phyloP scores from a whole-genome alignment of 2,329 filamentous ascomycete species.

The Apiospora sp. region DNA sequence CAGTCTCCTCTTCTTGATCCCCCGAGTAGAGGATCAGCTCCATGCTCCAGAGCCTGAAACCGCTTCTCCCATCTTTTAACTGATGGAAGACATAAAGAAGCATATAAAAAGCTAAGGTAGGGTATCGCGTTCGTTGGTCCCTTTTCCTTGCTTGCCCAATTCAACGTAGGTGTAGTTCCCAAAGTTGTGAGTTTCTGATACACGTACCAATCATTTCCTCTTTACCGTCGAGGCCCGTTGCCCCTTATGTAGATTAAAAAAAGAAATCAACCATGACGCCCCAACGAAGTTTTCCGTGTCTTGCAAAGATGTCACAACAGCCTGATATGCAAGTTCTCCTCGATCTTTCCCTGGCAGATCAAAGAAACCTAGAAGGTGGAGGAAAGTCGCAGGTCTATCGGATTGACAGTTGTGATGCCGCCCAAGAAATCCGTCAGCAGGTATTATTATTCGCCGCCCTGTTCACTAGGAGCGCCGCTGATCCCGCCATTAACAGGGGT shows the following conservation, averaged over 20 bases:
- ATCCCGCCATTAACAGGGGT: conserved; percentile 36
- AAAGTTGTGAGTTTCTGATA: conserved; percentile 34
- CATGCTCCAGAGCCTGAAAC: conserved; percentile 15
- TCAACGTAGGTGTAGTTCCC: conserved; percentile 8
- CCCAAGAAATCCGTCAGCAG: conserved; percentile 7
- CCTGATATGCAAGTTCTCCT: conserved; percentile 22
- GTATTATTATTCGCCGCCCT: conserved; percentile 36
- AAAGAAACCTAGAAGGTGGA: conserved; percentile 17
- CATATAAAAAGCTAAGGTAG: conserved; percentile 21
- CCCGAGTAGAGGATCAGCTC: background rate
- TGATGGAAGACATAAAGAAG: conserved; percentile 6
- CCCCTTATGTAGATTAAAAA: conserved; percentile 11
- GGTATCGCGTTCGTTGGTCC: conserved; percentile 23
- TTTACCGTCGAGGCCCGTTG: conserved; percentile 30
- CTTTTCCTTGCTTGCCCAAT: conserved; percentile 18
- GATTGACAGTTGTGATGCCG: conserved; percentile 5
- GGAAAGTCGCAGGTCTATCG: conserved; percentile 22
- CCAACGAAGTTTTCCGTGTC: conserved; percentile 20
- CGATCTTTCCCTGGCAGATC: conserved; percentile 12
- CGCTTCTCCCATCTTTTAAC: background rate
- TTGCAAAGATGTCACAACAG: conserved; percentile 24
- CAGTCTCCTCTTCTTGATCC: conserved; percentile 11
- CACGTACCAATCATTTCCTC: conserved; percentile 39
- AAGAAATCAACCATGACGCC: conserved; percentile 22
- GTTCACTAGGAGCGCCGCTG: conserved; percentile 38